Evolutionary conservation across 495 filamentous ascomycete species (phyloP).

Genomic region (Xylaria palmicola): DNA sequence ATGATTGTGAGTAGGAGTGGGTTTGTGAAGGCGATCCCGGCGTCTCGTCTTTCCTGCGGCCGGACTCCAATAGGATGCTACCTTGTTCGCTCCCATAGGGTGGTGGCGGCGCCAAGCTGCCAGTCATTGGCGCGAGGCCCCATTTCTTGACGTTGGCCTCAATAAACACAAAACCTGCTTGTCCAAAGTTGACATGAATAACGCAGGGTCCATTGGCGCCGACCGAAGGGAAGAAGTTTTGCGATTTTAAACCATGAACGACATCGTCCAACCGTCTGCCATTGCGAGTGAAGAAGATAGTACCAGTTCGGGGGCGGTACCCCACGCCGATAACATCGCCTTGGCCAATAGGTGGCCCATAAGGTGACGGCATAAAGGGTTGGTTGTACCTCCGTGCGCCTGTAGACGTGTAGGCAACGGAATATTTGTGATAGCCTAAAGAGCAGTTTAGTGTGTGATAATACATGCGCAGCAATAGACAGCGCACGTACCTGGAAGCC

Average conservation of each 20-base stretch:
- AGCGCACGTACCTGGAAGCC: constrained; percentile 75
- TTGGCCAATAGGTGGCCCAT: constrained; percentile 81
- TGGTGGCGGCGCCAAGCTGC: constrained; percentile 89
- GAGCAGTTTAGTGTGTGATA: constrained; percentile 10
- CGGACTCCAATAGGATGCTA: constrained; percentile 88
- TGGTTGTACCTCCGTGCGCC: constrained; percentile 89
- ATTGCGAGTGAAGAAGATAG: constrained; percentile 97
- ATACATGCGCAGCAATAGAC: background rate
- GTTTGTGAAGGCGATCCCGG: constrained; percentile 56
- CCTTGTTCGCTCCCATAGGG: constrained; percentile 96
- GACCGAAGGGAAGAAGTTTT: constrained; percentile 95
- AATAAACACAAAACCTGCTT: constrained; percentile 97
- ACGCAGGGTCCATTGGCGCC: constrained; percentile 91
- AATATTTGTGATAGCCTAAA: constrained; percentile 84
- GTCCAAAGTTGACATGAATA: constrained; percentile 95
- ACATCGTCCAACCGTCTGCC: constrained; percentile 96
- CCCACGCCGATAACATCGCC: constrained; percentile 96
- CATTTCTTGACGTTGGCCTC: constrained; percentile 99
- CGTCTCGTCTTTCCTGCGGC: constrained; percentile 61
- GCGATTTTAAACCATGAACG: constrained; percentile 85
- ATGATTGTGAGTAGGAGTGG: constrained; percentile 45
- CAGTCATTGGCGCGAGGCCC: constrained; percentile 94
- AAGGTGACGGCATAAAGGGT: constrained; percentile 73
- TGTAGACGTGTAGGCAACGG: constrained; percentile 83
- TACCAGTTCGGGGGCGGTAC: constrained; percentile 90